Base-by-base conservation (phyloP, 805 yeast species). In the Candida parachauliodes region DNA sequence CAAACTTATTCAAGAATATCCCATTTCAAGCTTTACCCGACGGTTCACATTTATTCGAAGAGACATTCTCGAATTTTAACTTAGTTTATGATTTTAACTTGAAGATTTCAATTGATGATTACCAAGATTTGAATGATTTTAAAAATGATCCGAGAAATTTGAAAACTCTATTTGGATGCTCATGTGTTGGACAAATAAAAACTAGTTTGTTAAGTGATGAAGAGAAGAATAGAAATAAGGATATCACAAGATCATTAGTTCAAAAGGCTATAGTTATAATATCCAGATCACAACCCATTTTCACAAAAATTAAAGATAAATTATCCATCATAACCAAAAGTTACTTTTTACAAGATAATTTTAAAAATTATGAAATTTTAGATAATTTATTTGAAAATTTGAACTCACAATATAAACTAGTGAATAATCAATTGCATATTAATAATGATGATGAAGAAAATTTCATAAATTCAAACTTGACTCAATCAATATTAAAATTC, bases 21-120 rank as follows among this genome's bases (percentile, higher is more conserved):
- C 94, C 98, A 2, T 93, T 93, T 54, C 97, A 89, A 55, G 95
- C 96, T 1, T 65, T 93, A 16, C 98, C 98, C 0, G 98, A 93
- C 60, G 98, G 98, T 4, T 82, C 94, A 2, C 98, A 93, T 57
- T 72, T 89, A 16, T 91, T 81, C 54, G 95, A 88, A 55, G 98
- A 93, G 58, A 88, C 95, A 1, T 88, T 89, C 53, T 82, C 95
- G 17, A 87, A 87, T 54, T 91, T 91, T 62, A 89, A 95, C 17
- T 64, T 91, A 30, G 72, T 83, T 5, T 85, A 79, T 53, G 88
- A 88, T 55, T 78, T 77, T 36, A 60, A 65, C 19, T 60, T 59
- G 21, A 60, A 67, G 15, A 50, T 49, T 18, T 67, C 77, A 9
- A 74, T 80, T 14, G 79, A 66, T 34, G 58, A 70, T 41, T 59